These are phyloP conservation scores for Aspergillus puulaauensis DNA, from an alignment of 2,329 filamentous ascomycete species.

Conservation along the genomic window DNA sequence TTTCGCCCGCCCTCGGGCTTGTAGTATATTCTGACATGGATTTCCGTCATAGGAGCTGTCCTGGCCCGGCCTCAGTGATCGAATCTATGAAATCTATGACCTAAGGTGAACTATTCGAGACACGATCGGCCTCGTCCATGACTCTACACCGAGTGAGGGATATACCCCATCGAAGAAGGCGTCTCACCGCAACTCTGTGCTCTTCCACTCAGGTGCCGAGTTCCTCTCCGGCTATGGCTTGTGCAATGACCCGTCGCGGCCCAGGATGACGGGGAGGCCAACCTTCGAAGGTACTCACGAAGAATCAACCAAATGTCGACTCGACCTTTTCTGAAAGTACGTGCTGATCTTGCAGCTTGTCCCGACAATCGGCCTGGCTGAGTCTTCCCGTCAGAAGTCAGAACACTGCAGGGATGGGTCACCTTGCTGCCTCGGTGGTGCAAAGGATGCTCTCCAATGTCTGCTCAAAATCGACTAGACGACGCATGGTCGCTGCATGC, in stretches of 20 bases:
- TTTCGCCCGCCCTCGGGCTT: slow-evolving; percentile 13
- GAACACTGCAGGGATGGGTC: slow-evolving; percentile 19
- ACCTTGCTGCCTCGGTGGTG: not conserved
- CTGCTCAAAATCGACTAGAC: slow-evolving; percentile 4
- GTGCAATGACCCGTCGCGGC: not conserved
- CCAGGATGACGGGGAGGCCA: not conserved
- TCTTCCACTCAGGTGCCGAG: slow-evolving; percentile 1
- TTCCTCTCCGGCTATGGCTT: not conserved
- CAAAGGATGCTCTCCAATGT: slow-evolving; percentile 5
- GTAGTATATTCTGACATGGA: slow-evolving; percentile 12
- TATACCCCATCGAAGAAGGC: not conserved
- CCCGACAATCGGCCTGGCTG: slow-evolving; percentile 11
- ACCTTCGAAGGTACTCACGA: not conserved
- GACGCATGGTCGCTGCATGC: not conserved
- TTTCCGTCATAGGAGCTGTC: not conserved
- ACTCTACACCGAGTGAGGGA: slow-evolving; percentile 1
- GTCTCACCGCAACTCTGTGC: slow-evolving; percentile 13
- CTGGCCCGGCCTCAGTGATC: not conserved
- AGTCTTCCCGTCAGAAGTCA: slow-evolving; percentile 7
- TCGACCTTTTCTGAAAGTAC: slow-evolving; percentile 9
- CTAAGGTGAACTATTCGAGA: not conserved
- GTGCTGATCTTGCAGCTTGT: slow-evolving; percentile 16
- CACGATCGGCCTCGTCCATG: not conserved
- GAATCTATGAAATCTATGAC: slow-evolving; percentile 1
- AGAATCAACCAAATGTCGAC: not conserved